phyloP scores from a whole-genome alignment of 139 green algal species.

The Micractinium conductrix region DNA sequence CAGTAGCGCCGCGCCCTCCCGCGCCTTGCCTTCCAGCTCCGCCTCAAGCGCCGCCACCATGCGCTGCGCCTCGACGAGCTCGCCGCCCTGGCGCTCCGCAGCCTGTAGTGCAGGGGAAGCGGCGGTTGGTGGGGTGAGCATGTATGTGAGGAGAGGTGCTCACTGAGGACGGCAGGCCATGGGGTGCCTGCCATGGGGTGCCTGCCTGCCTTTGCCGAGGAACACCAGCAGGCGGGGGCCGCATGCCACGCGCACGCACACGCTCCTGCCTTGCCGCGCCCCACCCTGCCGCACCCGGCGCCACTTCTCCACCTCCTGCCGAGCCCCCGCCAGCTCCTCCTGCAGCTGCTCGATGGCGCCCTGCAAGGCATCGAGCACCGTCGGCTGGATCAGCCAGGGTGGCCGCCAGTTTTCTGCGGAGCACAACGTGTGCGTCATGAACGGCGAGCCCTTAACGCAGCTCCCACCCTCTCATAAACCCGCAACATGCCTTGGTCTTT shows the following conservation, averaged over 20 bases:
- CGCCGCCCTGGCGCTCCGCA: background rate
- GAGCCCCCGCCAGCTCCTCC: conserved; percentile 4
- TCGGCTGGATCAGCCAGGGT: no score
- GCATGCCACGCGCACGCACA: background rate
- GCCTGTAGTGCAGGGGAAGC: background rate
- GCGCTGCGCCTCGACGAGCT: conserved; percentile 2
- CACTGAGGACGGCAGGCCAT: background rate
- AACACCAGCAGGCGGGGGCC: background rate
- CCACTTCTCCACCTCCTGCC: background rate
- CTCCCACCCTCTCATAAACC: no score
- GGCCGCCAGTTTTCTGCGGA: no score
- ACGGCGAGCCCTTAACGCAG: no score
- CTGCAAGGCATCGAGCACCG: no score
- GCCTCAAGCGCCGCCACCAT: conserved; percentile 1
- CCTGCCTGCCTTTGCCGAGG: background rate
- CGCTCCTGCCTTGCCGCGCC: no score
- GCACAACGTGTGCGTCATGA: no score
- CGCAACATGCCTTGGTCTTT: conserved; percentile 27
- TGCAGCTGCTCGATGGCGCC: conserved; percentile 37
- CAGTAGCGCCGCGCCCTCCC: background rate
- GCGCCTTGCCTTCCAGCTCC: conserved; percentile 28
- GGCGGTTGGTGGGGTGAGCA: no score
- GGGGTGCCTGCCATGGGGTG: background rate
- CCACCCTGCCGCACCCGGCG: no score
- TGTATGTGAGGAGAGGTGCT: no score